A percentile compares a stretch with the other conserved stretches of the same genome.
These are phyloP conservation scores for Talaromyces sp. DNA, from an alignment of 2,329 filamentous ascomycete genomes.

Conservation along the genomic window DNA sequence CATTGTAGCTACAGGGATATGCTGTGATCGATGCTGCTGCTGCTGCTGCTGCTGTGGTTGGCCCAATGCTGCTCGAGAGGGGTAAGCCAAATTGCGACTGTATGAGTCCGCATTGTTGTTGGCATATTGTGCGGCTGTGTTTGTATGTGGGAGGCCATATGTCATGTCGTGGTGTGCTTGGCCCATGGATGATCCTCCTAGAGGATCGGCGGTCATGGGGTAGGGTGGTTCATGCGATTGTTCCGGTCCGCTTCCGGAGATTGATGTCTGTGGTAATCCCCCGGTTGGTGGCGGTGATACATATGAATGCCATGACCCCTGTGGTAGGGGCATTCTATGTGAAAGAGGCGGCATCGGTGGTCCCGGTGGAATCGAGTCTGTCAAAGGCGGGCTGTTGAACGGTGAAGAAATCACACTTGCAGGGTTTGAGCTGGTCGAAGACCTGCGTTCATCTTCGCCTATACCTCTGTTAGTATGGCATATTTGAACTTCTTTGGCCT, in stretches of 20 bases:
- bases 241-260: background rate
- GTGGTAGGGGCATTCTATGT: slow-evolving; percentile 13
- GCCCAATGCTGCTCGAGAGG: background rate
- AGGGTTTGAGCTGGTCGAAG: slow-evolving; percentile 15
- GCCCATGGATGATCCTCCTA: slow-evolving; percentile 3
- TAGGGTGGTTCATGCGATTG: background rate
- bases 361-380: slow-evolving; percentile 8
- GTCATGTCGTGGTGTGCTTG: slow-evolving; percentile 4
- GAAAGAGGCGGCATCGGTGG: slow-evolving; percentile 12
- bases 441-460: slow-evolving; percentile 15
- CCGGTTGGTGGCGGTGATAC: background rate
- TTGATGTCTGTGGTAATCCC: background rate
- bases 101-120: slow-evolving; percentile 3
- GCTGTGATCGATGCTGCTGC: slow-evolving; percentile 5
- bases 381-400: slow-evolving; percentile 10
- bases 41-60: slow-evolving; percentile 4
- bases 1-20: slow-evolving; percentile 6
- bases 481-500: background rate
- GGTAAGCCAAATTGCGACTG: slow-evolving; percentile 1
- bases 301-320: slow-evolving; percentile 15
- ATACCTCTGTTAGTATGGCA: background rate
- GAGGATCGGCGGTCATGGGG: background rate
- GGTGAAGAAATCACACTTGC: slow-evolving; percentile 15
- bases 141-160: slow-evolving; percentile 4
- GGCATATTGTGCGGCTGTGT: slow-evolving; percentile 1